A percentile compares a stretch with the other conserved stretches of the same genome.
Conservation (phyloP, 495 filamentous ascomycete species). For the Xylaria grammica region DNA sequence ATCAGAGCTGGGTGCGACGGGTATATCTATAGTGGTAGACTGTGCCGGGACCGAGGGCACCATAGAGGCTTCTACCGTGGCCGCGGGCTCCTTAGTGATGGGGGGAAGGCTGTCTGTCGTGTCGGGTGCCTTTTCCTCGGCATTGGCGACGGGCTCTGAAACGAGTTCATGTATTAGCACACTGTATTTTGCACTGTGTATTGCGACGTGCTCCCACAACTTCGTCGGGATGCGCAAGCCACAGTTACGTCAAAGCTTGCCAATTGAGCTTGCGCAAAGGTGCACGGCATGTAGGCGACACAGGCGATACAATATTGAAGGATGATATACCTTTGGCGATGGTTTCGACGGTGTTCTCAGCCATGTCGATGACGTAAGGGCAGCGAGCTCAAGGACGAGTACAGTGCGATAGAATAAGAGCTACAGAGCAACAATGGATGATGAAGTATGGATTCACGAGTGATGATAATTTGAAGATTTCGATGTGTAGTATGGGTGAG, state of each 20-base stretch:
- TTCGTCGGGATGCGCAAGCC: constrained; percentile 27
- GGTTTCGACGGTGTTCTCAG: constrained; percentile 42
- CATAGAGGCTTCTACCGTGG: constrained; percentile 25
- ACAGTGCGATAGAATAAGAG: constrained; percentile 19
- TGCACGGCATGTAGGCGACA: constrained; percentile 21
- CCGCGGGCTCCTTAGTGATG: constrained; percentile 23
- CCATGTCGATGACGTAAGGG: constrained; percentile 54
- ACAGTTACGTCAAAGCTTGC: constrained; percentile 18
- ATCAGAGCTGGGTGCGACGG: constrained; percentile 23
- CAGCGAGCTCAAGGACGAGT: constrained; percentile 16
- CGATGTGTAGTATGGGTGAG: neutral
- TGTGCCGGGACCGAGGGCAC: constrained; percentile 25
- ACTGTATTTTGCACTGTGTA: constrained; percentile 33
- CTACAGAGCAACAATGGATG: neutral
- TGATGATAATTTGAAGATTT: constrained; percentile 18
- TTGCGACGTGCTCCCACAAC: constrained; percentile 1
- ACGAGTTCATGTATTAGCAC: constrained; percentile 28
- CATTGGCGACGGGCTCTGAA: constrained; percentile 26
- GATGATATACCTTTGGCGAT: constrained; percentile 46
- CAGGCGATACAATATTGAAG: constrained; percentile 8
- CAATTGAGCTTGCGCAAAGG: constrained; percentile 29
- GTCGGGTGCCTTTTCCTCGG: constrained; percentile 26
- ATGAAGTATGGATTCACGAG: constrained; percentile 20
- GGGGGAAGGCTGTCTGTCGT: constrained; percentile 26
- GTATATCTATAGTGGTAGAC: constrained; percentile 13